phyloP scores from a whole-genome alignment of 768 basidiomycete species.

The Psilocybe tampanensis region DNA sequence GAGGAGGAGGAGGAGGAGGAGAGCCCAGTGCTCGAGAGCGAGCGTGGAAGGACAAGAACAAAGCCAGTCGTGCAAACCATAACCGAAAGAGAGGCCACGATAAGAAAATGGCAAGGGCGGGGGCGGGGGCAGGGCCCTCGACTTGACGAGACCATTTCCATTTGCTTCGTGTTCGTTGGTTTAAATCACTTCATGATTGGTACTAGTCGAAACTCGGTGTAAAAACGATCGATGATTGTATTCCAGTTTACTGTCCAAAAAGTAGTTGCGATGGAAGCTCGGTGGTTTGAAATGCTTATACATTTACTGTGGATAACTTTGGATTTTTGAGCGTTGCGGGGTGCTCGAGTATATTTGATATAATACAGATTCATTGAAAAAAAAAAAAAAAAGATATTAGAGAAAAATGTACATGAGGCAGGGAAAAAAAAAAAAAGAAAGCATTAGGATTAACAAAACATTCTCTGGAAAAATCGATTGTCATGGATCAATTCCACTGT shows the following conservation, averaged over 20 bases:
- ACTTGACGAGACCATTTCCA: constrained; percentile 3
- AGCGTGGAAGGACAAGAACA: constrained; percentile 78
- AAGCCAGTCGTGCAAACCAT: constrained; percentile 71
- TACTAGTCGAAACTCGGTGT: too few species aligned
- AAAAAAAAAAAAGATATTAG: too few species aligned
- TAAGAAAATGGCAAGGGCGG: constrained; percentile 80
- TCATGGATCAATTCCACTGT: constrained; percentile 64
- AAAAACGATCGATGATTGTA: too few species aligned
- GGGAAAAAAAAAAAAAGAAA: background rate
- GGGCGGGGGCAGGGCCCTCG: constrained; percentile 36
- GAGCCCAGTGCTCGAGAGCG: constrained; percentile 53
- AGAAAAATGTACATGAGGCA: constrained; percentile 5
- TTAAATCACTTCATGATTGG: too few species aligned
- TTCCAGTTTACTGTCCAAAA: too few species aligned
- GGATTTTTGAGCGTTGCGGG: too few species aligned
- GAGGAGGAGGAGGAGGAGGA: constrained; percentile 40
- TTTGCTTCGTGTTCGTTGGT: background rate
- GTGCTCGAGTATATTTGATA: too few species aligned
- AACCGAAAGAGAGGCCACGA: constrained; percentile 85
- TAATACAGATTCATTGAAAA: background rate
- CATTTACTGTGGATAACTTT: too few species aligned
- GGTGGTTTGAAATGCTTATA: too few species aligned
- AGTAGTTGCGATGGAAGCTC: too few species aligned
- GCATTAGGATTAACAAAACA: constrained; percentile 38
- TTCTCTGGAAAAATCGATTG: constrained; percentile 47